These are phyloP conservation scores for Luzula sylvatica DNA, from an alignment of 176 grass and related monocot species.

Conservation along the genomic window DNA sequence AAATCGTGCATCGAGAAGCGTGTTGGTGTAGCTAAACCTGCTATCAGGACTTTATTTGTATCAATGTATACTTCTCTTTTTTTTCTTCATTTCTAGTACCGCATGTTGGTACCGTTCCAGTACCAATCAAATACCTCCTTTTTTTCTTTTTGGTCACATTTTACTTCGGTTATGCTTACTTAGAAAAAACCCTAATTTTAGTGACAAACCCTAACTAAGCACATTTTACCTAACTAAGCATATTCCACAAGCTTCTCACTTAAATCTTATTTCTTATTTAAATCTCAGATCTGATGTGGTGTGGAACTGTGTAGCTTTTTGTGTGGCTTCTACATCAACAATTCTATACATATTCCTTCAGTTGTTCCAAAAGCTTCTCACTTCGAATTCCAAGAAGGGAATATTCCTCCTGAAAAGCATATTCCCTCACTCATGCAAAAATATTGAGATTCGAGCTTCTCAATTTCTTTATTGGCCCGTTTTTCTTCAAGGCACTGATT, in stretches of 20 bases:
- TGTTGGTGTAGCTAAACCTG: constrained; percentile 18
- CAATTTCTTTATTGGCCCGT: constrained; percentile 96
- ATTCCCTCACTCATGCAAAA: constrained; percentile 61
- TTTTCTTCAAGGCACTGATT: constrained; percentile 47
- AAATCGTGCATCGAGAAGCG: constrained; percentile 29
- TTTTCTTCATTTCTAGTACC: constrained; percentile 6
- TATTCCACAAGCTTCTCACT: too few species aligned
- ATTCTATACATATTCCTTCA: constrained; percentile 64
- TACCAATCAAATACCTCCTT: too few species aligned
- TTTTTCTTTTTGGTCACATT: too few species aligned
- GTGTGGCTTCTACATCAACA: constrained; percentile 58
- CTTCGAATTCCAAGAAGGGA: constrained; percentile 14
- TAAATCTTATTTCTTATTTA: constrained; percentile 26
- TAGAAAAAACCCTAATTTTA: not conserved
- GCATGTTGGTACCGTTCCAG: too few species aligned
- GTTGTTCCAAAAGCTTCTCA: constrained; percentile 39
- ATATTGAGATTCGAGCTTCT: constrained; percentile 54
- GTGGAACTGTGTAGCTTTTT: constrained; percentile 33
- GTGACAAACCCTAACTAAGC: not conserved
- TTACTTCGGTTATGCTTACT: too few species aligned
- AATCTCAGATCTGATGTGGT: constrained; percentile 31
- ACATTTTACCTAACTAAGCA: not conserved
- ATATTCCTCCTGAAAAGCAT: constrained; percentile 47
- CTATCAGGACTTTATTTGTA: constrained; percentile 25
- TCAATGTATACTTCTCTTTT: constrained; percentile 40